Evolutionary conservation across 2,329 filamentous ascomycete genomes (phyloP), one percentile per base, ranked within the genome.

Genomic region (Thelonectria blattea): DNA sequence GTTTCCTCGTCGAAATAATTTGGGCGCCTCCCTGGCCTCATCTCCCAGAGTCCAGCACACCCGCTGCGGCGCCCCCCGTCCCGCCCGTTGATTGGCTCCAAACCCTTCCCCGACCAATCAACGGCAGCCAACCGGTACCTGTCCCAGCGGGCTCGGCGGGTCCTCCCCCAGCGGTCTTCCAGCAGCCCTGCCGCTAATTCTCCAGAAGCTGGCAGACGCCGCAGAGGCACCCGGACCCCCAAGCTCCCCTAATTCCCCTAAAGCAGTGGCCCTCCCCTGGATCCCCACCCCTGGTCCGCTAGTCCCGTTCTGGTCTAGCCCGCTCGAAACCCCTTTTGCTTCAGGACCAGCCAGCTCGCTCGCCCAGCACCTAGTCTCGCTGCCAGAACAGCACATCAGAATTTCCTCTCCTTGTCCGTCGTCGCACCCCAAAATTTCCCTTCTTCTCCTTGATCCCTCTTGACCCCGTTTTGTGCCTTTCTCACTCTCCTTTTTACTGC

Each of bases 311-410:
- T 3, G 64, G 71, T 18, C 47, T 75, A 73, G 72, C 56, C 51
- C 45, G 39, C 51, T 55, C 67, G 60, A 69, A 72, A 73, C 73
- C 74, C 72, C 74, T 72, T 75, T 74, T 74, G 67, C 61, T 68
- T 66, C 65, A 65, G 61, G 58, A 61, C 62, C 57, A 61, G 62
- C 62, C 65, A 69, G 61, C 65, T 66, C 63, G 67, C 55, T 59
- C 68, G 67, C 66, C 65, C 66, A 61, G 67, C 63, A 43, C 41
- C 41, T 43, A 65, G 62, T 61, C 66, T 69, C 61, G 65, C 67
- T 71, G 65, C 65, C 63, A 64, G 68, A 71, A 70, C 69, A 73
- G 69, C 71, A 69, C 71, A 73, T 68, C 72, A 71, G 69, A 73
- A 72, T 73, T 72, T 71, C 68, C 68, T 71, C 70, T 71, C 61